These are phyloP conservation scores for Trichoderma breve DNA, from an alignment of 2,329 filamentous ascomycete genomes.

Conservation along the genomic window DNA sequence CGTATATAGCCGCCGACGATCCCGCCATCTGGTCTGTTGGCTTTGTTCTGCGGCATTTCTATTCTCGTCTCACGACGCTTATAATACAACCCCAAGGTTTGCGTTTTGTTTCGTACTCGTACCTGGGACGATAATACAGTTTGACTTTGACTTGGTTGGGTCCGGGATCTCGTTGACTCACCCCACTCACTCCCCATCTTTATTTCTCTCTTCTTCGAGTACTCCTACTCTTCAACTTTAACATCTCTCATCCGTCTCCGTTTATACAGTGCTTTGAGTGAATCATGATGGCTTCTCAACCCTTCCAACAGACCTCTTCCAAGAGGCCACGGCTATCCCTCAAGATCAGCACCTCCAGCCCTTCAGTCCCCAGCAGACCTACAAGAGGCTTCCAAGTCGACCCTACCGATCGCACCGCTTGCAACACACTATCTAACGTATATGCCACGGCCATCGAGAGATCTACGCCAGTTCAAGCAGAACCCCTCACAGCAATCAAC, in stretches of 20 bases:
- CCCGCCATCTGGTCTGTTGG: background rate
- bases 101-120: background rate
- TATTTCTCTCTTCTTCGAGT: background rate
- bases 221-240: background rate
- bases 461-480: constrained; percentile 47
- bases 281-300: constrained; percentile 37
- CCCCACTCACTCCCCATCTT: background rate
- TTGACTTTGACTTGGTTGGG: background rate
- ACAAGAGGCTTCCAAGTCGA: constrained; percentile 41
- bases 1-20: constrained; percentile 18
- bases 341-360: constrained; percentile 49
- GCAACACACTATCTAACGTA: constrained; percentile 65
- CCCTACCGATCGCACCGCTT: constrained; percentile 59
- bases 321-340: constrained; percentile 58
- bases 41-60: constrained; percentile 13
- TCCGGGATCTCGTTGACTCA: background rate
- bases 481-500: constrained; percentile 51
- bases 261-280: background rate
- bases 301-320: constrained; percentile 24
- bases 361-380: constrained; percentile 30
- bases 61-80: background rate
- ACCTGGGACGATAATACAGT: background rate
- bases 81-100: background rate
- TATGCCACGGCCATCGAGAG: constrained; percentile 63
- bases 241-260: background rate